These are phyloP conservation scores for Cardamine resedifolia DNA, from an alignment of 345 rosid species.

Conservation along the genomic window DNA sequence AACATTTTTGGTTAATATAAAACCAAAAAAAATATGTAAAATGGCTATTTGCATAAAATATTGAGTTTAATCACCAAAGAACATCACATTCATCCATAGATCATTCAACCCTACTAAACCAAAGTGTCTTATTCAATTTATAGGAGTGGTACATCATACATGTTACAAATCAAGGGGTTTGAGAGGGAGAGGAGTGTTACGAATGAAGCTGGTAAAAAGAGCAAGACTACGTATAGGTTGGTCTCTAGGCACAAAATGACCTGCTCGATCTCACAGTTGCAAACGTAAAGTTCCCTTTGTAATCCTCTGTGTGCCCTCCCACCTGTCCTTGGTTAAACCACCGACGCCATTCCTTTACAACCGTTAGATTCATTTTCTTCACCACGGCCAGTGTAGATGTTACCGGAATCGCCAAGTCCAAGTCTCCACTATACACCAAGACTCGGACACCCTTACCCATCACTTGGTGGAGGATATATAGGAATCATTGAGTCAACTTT, in stretches of 20 bases:
- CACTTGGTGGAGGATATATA: constrained; percentile 59
- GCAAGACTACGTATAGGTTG: constrained; percentile 17
- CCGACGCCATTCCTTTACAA: constrained; percentile 69
- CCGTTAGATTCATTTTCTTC: constrained; percentile 56
- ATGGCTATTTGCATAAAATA: no score
- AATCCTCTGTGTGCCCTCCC: constrained; percentile 21
- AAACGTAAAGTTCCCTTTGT: constrained; percentile 11
- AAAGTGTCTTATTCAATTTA: not conserved
- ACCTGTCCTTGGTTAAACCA: constrained; percentile 62
- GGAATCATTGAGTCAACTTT: constrained; percentile 52
- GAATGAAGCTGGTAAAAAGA: constrained; percentile 7
- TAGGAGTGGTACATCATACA: not conserved
- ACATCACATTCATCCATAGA: not conserved
- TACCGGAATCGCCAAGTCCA: constrained; percentile 74
- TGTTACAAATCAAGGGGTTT: not conserved
- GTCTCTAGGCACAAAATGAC: constrained; percentile 16
- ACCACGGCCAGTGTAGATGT: constrained; percentile 64
- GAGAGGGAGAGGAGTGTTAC: constrained; percentile 19
- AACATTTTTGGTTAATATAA: no score
- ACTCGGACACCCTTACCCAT: constrained; percentile 61
- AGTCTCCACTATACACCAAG: constrained; percentile 76
- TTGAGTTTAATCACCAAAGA: no score
- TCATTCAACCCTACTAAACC: not conserved
- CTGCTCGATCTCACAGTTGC: constrained; percentile 29
- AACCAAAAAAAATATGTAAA: no score